These are phyloP conservation scores for Fomitopsis palustris DNA, from an alignment of 1,284 basidiomycete genomes.

Conservation along the genomic window DNA sequence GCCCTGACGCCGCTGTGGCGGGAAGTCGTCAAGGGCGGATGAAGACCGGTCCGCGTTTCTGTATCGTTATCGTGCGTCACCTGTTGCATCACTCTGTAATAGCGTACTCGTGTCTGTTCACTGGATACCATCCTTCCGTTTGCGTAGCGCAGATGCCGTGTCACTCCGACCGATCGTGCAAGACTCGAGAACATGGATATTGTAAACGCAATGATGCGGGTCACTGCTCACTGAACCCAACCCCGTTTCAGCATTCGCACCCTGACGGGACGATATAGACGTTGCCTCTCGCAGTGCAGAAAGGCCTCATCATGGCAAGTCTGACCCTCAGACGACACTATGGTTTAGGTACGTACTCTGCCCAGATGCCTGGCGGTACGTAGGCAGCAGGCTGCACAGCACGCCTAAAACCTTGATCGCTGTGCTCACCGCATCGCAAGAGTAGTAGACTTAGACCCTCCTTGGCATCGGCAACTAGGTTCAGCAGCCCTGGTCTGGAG, in stretches of 20 bases:
- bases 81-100: neutral
- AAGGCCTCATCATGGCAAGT: too few species aligned
- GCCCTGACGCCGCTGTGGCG: slow-evolving; percentile 59
- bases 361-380: neutral
- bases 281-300: too few species aligned
- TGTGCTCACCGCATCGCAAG: neutral
- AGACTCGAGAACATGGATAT: neutral
- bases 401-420: neutral
- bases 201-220: neutral
- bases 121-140: neutral
- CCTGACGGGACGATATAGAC: neutral
- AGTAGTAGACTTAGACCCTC: neutral
- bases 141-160: neutral
- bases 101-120: neutral
- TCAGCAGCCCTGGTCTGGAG: neutral
- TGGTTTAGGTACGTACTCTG: neutral
- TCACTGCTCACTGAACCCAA: neutral
- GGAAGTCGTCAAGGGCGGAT: slow-evolving; percentile 30
- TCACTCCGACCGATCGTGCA: neutral
- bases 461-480: neutral
- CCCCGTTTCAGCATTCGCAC: neutral
- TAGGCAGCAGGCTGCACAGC: neutral
- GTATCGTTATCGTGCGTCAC: neutral
- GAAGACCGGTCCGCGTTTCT: neutral
- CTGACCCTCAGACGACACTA: too few species aligned